Evolutionary conservation across 2,329 filamentous ascomycete species (phyloP), one percentile per base, ranked within the genome.

Genomic region (Cercospora brassicicola): DNA sequence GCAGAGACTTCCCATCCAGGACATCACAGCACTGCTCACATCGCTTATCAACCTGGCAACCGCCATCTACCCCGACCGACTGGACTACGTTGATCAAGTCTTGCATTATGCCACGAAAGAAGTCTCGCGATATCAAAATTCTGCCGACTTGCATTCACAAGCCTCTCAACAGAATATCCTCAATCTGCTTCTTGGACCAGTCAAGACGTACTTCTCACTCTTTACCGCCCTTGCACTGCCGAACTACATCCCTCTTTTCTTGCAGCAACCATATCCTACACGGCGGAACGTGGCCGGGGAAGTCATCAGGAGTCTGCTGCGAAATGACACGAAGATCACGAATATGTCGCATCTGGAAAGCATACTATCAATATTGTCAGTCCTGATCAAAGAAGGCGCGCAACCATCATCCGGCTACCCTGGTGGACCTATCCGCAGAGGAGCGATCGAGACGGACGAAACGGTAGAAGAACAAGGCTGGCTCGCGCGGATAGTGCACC

Each of bases 381-480:
- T 99, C 0, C 84, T 99, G 39, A 95, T 99, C 78, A 95, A 93
- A 74, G 95, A 99, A 81, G 94, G 94, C 11, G 90, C 91, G 13
- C 94, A 96, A 60, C 79, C 82, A 64, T 89, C 92, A n/a, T 87
- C 89, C 57, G 92, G 92, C 31, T 97, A 97, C 75, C 90, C 94
- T 0, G 92, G 92, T 3, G 88, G 91, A 45, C 88, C 91, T 5
- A 81, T 84, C 13, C 91, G 94, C 76, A 86, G 92, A 71, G 89
- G 93, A 69, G 87, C 88, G 20, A 84, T 87, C 57, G 96, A 99
- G 83, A 98, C 95, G 0, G 95, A 99, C 70, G 96, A 99, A 82
- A 98, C 94, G 0, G 89, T 98, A 76, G 94, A 99, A 80, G 95
- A 99, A 81, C 95, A 99, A 83, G 95, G 95, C 62, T 97, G 93